Conservation (phyloP, 2,329 filamentous ascomycete species). For the Dothiorella sarmentorum region DNA sequence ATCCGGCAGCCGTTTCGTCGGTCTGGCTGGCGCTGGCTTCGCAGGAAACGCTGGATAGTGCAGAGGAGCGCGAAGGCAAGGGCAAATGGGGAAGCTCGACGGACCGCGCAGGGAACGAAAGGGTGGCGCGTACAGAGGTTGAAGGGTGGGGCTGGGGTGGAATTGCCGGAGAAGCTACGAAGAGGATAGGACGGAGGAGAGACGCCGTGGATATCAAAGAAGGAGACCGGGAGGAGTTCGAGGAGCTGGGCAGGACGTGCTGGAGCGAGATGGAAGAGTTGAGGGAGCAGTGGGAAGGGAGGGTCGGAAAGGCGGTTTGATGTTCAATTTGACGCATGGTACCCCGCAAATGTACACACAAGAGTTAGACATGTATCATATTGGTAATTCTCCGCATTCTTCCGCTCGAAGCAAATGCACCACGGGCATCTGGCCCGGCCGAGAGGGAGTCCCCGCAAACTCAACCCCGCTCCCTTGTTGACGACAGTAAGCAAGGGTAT, state of each 20-base stretch:
- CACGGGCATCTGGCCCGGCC: no score
- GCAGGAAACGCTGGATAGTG: slow-evolving; percentile 58
- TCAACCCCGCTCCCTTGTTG: no score
- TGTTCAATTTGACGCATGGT: not conserved
- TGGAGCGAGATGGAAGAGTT: slow-evolving; percentile 73
- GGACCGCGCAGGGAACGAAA: slow-evolving; percentile 55
- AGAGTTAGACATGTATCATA: not conserved
- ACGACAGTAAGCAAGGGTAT: no score
- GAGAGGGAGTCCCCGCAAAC: no score
- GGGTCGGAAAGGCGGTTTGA: slow-evolving; percentile 20
- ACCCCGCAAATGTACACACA: not conserved
- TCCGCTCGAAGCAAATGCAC: not conserved
- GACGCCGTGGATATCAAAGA: slow-evolving; percentile 58
- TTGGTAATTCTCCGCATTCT: slow-evolving; percentile 5
- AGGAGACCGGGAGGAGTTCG: slow-evolving; percentile 60
- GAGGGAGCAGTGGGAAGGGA: slow-evolving; percentile 62
- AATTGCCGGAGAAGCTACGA: slow-evolving; percentile 48
- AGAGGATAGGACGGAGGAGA: slow-evolving; percentile 54
- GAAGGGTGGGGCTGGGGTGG: slow-evolving; percentile 75
- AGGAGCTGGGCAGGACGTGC: slow-evolving; percentile 56
- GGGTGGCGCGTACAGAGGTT: slow-evolving; percentile 74
- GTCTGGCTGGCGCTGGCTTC: slow-evolving; percentile 74
- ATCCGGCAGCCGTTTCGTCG: slow-evolving; percentile 71
- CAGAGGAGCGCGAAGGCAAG: slow-evolving; percentile 50
- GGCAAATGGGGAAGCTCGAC: slow-evolving; percentile 84